These are phyloP conservation scores for Rhynchosporium secalis DNA, from an alignment of 2,329 filamentous ascomycete genomes.

Conservation along the genomic window DNA sequence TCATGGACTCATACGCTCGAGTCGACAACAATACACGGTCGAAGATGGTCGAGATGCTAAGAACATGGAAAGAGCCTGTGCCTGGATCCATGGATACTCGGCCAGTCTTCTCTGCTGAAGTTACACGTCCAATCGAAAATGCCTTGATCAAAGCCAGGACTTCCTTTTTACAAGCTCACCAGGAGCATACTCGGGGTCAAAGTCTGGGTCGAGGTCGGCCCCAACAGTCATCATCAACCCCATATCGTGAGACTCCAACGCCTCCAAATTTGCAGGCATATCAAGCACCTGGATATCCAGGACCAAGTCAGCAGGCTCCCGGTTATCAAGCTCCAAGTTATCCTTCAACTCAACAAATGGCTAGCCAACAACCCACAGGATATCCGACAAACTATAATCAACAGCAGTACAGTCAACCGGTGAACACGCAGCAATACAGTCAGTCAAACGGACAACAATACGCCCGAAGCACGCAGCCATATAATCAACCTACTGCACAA, in stretches of 20 bases:
- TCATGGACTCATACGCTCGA: conserved; percentile 93
- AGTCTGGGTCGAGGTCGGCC: conserved; percentile 54
- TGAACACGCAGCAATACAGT: conserved; percentile 19
- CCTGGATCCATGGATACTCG: conserved; percentile 90
- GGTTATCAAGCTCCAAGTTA: conserved; percentile 31
- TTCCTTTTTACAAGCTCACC: conserved; percentile 59
- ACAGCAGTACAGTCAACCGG: conserved; percentile 18
- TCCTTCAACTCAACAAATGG: conserved; percentile 11
- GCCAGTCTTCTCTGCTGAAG: conserved; percentile 85
- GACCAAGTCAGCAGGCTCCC: conserved; percentile 41
- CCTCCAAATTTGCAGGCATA: conserved; percentile 56
- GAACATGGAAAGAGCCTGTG: conserved; percentile 97
- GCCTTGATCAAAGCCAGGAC: conserved; percentile 79
- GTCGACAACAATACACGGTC: conserved; percentile 80
- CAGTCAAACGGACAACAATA: conserved; percentile 25
- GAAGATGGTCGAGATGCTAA: conserved; percentile 96
- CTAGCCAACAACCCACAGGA: conserved; percentile 1
- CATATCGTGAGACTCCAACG: conserved; percentile 72
- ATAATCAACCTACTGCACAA: conserved; percentile 28
- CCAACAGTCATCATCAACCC: conserved; percentile 51
- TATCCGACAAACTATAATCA: conserved; percentile 27
- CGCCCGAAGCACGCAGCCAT: conserved; percentile 9
- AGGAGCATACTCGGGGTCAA: conserved; percentile 55
- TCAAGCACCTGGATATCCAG: conserved; percentile 32
- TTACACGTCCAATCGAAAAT: conserved; percentile 89